Conservation (phyloP, 495 filamentous ascomycete genomes). For the Penicillium coprophilum region DNA sequence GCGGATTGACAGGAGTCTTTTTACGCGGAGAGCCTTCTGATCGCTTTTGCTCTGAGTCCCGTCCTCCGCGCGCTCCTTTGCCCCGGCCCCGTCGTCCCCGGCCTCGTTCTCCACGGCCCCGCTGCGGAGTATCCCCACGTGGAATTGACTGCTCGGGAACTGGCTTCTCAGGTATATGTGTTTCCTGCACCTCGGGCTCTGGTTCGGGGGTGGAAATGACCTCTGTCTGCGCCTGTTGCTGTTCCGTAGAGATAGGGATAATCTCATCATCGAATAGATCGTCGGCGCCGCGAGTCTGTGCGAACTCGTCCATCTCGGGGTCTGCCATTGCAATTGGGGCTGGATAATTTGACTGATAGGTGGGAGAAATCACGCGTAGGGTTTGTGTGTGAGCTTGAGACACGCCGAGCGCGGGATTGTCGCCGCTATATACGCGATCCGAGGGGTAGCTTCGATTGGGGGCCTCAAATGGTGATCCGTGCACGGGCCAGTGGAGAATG, state of each 20-base stretch:
- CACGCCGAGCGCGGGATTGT: neutral
- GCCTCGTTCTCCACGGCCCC: slow-evolving; percentile 40
- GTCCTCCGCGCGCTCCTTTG: slow-evolving; percentile 33
- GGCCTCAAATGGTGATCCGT: slow-evolving; percentile 24
- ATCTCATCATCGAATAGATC: slow-evolving; percentile 75
- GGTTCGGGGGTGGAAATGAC: slow-evolving; percentile 17
- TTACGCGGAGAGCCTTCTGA: slow-evolving; percentile 24
- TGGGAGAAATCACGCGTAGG: neutral
- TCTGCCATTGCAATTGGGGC: slow-evolving; percentile 25
- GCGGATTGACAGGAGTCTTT: slow-evolving; percentile 21
- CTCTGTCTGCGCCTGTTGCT: slow-evolving; percentile 33
- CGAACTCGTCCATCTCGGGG: slow-evolving; percentile 50
- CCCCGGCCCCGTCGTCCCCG: slow-evolving; percentile 37
- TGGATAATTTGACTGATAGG: neutral
- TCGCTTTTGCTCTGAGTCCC: slow-evolving; percentile 33
- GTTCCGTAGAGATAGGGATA: slow-evolving; percentile 53
- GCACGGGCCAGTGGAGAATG: slow-evolving; percentile 13
- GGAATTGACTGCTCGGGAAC: slow-evolving; percentile 16
- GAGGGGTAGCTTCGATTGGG: slow-evolving; percentile 30
- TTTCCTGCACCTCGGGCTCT: slow-evolving; percentile 14
- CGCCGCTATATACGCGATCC: slow-evolving; percentile 8
- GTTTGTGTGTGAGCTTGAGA: neutral
- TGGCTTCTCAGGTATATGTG: slow-evolving; percentile 14
- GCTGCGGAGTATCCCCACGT: slow-evolving; percentile 30
- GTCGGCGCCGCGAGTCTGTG: slow-evolving; percentile 64